phyloP scores from a whole-genome alignment of 306 rosid genomes.

The Phaseolus lunatus region DNA sequence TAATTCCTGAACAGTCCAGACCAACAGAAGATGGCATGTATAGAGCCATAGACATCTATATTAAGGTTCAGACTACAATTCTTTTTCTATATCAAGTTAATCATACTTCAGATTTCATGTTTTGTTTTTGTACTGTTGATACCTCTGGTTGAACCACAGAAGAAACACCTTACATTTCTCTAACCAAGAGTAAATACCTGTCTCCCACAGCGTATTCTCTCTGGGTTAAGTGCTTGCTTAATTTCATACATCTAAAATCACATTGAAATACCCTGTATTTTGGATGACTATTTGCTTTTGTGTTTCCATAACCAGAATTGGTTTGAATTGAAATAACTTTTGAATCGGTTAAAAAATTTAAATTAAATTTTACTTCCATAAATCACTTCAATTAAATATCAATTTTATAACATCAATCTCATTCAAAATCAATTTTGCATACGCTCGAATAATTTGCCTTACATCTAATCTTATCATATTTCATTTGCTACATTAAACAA shows the following conservation, averaged over 20 bases:
- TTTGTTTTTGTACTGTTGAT: background rate
- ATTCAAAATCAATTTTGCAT: too few relatives aligned
- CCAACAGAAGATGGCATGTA: constrained; percentile 91
- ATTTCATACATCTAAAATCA: too few relatives aligned
- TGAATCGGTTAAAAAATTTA: too few relatives aligned
- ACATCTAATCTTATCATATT: background rate
- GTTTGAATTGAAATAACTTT: too few relatives aligned
- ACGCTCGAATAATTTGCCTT: background rate
- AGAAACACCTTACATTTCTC: background rate
- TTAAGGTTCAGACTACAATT: constrained; percentile 69
- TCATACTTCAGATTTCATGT: background rate
- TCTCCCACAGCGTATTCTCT: background rate
- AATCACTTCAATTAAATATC: too few relatives aligned
- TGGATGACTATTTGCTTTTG: too few relatives aligned
- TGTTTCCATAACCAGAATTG: too few relatives aligned
- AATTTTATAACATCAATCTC: too few relatives aligned
- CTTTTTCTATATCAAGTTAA: constrained; percentile 27
- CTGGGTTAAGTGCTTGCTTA: too few relatives aligned
- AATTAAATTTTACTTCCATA: too few relatives aligned
- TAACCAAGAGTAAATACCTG: background rate
- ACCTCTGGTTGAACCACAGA: background rate
- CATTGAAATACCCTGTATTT: too few relatives aligned
- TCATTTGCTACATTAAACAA: background rate
- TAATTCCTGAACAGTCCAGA: constrained; percentile 86
- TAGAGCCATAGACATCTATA: constrained; percentile 87